These are phyloP conservation scores for Cryptococcus deneoformans DNA, from an alignment of 1,284 basidiomycete genomes.

Conservation along the genomic window DNA sequence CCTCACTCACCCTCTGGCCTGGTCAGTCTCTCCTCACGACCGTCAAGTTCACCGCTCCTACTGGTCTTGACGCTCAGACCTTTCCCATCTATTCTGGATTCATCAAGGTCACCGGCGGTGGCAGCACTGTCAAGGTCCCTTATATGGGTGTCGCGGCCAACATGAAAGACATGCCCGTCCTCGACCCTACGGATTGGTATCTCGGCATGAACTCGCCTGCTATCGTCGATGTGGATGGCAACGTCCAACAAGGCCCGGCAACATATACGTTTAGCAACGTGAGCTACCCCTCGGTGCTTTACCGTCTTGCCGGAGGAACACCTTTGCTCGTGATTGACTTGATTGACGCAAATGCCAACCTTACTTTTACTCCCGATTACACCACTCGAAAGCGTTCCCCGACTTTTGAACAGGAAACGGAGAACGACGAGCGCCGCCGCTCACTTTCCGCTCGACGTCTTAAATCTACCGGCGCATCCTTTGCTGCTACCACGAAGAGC, in stretches of 20 bases:
- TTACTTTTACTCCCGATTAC: slow-evolving; percentile 40
- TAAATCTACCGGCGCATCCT: slow-evolving; percentile 4
- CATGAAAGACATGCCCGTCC: slow-evolving; percentile 38
- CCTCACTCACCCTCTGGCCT: slow-evolving; percentile 26
- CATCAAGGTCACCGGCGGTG: slow-evolving; percentile 30
- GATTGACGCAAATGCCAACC: slow-evolving; percentile 42
- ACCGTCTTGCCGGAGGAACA: slow-evolving; percentile 58
- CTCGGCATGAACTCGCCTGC: slow-evolving; percentile 33
- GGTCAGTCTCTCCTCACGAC: slow-evolving; percentile 23
- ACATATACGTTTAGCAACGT: slow-evolving; percentile 58
- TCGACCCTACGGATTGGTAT: slow-evolving; percentile 34
- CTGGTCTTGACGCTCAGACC: slow-evolving; percentile 26
- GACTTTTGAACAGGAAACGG: slow-evolving; percentile 25
- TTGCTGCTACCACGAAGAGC: not conserved
- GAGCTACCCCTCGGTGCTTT: slow-evolving; percentile 46
- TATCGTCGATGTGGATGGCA: slow-evolving; percentile 15
- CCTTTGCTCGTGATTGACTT: slow-evolving; percentile 55
- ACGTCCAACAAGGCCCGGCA: slow-evolving; percentile 20
- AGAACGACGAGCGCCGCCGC: slow-evolving; percentile 15
- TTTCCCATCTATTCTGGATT: slow-evolving; percentile 44
- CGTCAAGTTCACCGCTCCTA: slow-evolving; percentile 31
- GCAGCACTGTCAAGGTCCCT: slow-evolving; percentile 25
- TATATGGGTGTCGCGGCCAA: slow-evolving; percentile 44
- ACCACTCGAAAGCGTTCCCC: slow-evolving; percentile 18
- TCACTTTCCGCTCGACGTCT: slow-evolving; percentile 8